Conservation (phyloP, 106 monocot genomes). For the Dendrobium nobile region DNA sequence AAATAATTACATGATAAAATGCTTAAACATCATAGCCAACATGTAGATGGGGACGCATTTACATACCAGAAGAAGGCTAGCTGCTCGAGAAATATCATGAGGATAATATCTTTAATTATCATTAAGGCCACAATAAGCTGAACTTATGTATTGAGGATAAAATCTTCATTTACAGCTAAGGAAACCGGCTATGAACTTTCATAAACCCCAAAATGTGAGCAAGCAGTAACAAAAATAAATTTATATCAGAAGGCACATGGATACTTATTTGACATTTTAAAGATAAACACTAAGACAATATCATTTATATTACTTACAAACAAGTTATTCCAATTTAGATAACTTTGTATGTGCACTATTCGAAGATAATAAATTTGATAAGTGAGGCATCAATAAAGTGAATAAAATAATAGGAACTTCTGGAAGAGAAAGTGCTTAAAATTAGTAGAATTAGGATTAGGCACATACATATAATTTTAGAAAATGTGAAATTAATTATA, state of each 20-base stretch:
- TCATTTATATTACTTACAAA: neutral
- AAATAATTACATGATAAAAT: neutral
- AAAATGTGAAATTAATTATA: too few relatives aligned
- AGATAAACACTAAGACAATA: neutral
- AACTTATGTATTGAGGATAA: neutral
- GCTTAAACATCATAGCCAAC: neutral
- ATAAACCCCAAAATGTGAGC: neutral
- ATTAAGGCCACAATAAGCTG: constrained; percentile 15
- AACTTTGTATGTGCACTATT: neutral
- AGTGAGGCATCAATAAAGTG: neutral
- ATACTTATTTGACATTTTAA: neutral
- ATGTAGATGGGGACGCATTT: neutral
- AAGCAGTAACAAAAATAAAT: neutral
- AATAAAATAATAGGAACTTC: neutral
- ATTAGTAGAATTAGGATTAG: too few relatives aligned
- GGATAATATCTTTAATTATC: constrained; percentile 72
- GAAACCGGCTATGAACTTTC: neutral
- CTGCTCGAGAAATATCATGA: constrained; percentile 57
- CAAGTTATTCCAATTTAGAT: neutral
- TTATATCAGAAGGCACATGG: neutral
- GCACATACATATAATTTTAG: too few relatives aligned
- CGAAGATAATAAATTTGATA: neutral
- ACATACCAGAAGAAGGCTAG: constrained; percentile 69
- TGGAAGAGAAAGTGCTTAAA: neutral
- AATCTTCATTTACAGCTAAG: neutral